Base-by-base conservation (phyloP, 1,284 basidiomycete genomes). In the Ustilago esculenta region DNA sequence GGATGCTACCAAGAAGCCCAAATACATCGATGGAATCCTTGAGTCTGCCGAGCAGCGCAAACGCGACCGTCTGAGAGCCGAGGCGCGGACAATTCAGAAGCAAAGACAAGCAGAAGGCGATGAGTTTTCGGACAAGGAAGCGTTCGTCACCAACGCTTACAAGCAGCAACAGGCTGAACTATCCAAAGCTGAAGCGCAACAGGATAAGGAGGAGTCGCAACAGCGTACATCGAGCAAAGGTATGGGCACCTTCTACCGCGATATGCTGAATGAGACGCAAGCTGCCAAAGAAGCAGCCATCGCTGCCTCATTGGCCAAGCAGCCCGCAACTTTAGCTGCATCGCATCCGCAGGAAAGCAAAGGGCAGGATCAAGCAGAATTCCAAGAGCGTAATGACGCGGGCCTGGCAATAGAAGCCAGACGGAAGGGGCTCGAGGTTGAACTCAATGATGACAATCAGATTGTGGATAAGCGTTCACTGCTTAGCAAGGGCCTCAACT, bases 101-200 rank as follows among this genome's bases (percentile, higher is more conserved):
- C 95, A 98, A 81, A 87, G 96, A 18, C 92, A 94, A 81, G 85
- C 87, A 21, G 96, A 99, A 83, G 96, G 96, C 0, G 93, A 95
- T 67, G 88, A 94, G 82, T 99, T 93, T 82, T 87, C 86, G 42
- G 95, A 92, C 84, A 98, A 95, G 84, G 96, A 98, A 65, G 87
- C 89, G 20, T 99, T 98, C 77, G 94, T 98, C 39, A 99, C 96
- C 1, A 92, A 94, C 77, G 94, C 93, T 30, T 99, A 98, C 84
- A 94, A 94, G 83, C 90, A 92, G 64, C 96, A 98, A 83, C 92
- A 96, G 88, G 94, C 88, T 43, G 92, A 95, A 83, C 88, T 98
- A 2, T 86, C 91, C 50, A 87, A 85, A 79, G 92, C 94, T 1
- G 96, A 87, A 83, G 69, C 72, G 39, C 60, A 73, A 20, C 76